phyloP scores from a whole-genome alignment of 805 yeast genomes.

The Tetrapisispora namnaoensis region DNA sequence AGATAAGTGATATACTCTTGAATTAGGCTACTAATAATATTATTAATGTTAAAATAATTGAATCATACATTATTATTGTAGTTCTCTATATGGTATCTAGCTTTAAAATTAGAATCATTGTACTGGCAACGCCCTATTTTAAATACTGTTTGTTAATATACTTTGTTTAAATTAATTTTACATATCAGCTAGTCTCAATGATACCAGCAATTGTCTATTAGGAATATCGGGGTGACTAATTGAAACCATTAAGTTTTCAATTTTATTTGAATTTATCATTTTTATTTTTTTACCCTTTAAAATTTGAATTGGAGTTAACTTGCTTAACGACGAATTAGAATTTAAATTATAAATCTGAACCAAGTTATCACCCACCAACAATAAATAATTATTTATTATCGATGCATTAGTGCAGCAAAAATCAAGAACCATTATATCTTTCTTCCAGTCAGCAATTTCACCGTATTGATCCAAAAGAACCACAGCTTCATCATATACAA shows the following conservation, averaged over 20 bases:
- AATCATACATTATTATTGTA: no score
- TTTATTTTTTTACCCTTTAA: constrained; percentile 60
- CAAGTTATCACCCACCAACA: constrained; percentile 53
- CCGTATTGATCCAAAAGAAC: constrained; percentile 54
- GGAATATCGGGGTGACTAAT: constrained; percentile 58
- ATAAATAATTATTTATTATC: constrained; percentile 38
- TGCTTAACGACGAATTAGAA: constrained; percentile 17
- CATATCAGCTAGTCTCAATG: constrained; percentile 5
- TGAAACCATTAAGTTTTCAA: constrained; percentile 32
- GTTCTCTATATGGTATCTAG: no score
- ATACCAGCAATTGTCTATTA: constrained; percentile 49
- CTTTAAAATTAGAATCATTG: no score
- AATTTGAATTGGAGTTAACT: constrained; percentile 49
- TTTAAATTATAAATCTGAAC: constrained; percentile 56
- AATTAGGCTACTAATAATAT: no score
- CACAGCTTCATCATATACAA: constrained; percentile 65
- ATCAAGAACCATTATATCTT: constrained; percentile 34
- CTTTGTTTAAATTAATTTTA: neutral
- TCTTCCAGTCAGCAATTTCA: constrained; percentile 34
- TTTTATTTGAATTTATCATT: constrained; percentile 31
- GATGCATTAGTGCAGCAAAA: constrained; percentile 34
- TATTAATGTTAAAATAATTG: no score
- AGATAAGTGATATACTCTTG: no score
- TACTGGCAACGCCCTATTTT: no score
- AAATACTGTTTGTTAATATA: no score